phyloP scores from a whole-genome alignment of 2,329 filamentous ascomycete species.

The Hymenoscyphus albidus region DNA sequence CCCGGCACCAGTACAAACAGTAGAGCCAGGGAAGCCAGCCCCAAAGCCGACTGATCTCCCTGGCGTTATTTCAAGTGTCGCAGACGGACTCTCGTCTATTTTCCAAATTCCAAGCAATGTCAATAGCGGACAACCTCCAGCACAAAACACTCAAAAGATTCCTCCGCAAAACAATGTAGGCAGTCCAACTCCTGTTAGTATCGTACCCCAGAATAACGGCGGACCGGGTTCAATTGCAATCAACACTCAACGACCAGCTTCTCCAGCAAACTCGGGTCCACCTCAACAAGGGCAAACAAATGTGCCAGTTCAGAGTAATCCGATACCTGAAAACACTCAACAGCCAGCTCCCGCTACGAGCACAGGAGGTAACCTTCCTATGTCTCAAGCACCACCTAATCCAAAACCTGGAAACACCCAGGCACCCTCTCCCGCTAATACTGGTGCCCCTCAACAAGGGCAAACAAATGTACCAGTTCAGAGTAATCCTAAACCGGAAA shows the following conservation, averaged over 20 bases:
- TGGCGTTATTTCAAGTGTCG: no score
- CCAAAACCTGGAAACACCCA: background rate
- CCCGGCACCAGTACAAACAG: background rate
- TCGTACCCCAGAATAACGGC: no score
- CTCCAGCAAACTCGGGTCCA: background rate
- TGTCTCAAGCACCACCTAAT: background rate
- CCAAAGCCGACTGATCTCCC: background rate
- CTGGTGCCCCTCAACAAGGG: background rate
- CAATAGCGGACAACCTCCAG: no score
- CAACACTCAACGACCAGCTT: no score
- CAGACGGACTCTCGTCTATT: no score
- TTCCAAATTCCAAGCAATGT: no score
- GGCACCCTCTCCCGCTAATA: no score
- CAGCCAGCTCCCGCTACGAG: background rate
- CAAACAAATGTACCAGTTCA: background rate
- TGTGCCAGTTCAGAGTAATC: background rate
- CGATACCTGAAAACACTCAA: background rate
- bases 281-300: background rate
- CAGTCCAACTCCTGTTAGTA: no score
- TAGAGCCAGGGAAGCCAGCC: background rate
- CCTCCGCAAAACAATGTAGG: no score
- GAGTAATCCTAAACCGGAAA: background rate
- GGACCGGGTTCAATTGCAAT: no score
- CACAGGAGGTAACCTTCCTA: background rate
- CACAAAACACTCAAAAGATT: no score